A percentile compares a stretch with the other conserved stretches of the same genome.
phyloP scores from a whole-genome alignment of 1,284 basidiomycete species.

The Phaffia rhodozyma region DNA sequence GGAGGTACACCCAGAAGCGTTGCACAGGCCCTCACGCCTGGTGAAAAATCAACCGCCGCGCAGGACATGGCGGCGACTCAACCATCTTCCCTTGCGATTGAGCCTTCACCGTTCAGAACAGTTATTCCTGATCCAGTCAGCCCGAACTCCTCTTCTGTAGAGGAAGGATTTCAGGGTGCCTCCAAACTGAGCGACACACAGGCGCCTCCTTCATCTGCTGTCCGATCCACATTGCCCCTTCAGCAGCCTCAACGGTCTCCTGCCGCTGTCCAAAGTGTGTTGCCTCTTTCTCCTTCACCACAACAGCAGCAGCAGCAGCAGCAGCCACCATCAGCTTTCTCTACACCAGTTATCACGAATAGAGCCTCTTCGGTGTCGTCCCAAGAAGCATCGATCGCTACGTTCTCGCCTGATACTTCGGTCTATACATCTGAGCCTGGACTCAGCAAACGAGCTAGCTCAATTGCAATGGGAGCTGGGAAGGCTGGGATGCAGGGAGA shows the following conservation, averaged over 20 bases:
- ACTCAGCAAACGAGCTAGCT: neutral
- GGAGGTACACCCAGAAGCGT: no score
- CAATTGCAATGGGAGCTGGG: constrained; percentile 10
- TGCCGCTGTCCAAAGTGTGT: neutral
- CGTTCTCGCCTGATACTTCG: neutral
- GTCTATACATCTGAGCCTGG: neutral
- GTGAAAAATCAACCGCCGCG: neutral
- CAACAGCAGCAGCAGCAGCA: neutral
- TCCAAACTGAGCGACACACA: no score
- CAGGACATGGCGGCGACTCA: constrained; percentile 5
- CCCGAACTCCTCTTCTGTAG: neutral
- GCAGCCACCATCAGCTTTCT: neutral
- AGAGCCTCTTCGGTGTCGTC: neutral
- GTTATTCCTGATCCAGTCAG: constrained; percentile 11
- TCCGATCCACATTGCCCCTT: no score
- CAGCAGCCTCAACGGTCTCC: no score
- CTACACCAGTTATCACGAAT: neutral
- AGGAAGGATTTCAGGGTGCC: no score
- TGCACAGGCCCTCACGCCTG: neutral
- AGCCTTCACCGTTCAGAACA: constrained; percentile 14
- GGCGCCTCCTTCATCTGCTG: no score
- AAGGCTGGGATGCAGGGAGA: constrained; percentile 21
- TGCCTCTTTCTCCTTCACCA: neutral
- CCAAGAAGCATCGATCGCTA: neutral
- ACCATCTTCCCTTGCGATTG: constrained; percentile 10